Evolutionary conservation across 768 basidiomycete species (phyloP).

Genomic region (Amanita exitialis): DNA sequence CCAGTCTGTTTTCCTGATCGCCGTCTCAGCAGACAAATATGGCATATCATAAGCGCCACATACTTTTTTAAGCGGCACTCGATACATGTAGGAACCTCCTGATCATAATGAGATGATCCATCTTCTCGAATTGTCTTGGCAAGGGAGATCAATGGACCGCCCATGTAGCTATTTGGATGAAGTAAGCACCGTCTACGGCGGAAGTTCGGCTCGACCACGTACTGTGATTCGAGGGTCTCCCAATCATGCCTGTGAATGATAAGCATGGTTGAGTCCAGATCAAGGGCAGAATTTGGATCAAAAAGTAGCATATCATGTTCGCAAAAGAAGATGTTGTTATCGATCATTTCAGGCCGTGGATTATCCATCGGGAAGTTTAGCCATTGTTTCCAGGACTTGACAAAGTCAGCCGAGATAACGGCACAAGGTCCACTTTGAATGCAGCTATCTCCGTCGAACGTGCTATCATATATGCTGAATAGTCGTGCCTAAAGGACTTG

Average conservation of each 20-base stretch:
- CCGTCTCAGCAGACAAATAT: conserved; percentile 2
- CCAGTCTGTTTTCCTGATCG: conserved; percentile 43
- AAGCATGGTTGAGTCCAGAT: conserved; percentile 45
- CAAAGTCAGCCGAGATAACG: conserved; percentile 50
- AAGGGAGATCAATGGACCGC: conserved; percentile 39
- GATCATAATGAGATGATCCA: conserved; percentile 26
- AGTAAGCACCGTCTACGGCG: conserved; percentile 4
- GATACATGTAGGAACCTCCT: conserved; percentile 45
- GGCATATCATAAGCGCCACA: background rate
- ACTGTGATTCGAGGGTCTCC: conserved; percentile 51
- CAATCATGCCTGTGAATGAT: conserved; percentile 58
- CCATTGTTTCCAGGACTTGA: conserved; percentile 67
- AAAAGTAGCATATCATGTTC: conserved; percentile 51
- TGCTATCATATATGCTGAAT: conserved; percentile 49
- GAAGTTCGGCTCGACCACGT: conserved; percentile 6
- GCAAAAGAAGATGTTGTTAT: conserved; percentile 59
- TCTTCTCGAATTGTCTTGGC: conserved; percentile 16
- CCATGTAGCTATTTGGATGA: conserved; percentile 36
- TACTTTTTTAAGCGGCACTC: conserved; percentile 55
- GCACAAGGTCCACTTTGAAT: conserved; percentile 44
- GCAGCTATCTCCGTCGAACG: conserved; percentile 33
- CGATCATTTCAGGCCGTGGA: conserved; percentile 48
- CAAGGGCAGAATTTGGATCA: conserved; percentile 53
- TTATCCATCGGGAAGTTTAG: conserved; percentile 41
- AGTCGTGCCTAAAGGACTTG: conserved; percentile 41